phyloP scores from a whole-genome alignment of 192 early-diverging fungal species.

The Lobosporangium transversale region DNA sequence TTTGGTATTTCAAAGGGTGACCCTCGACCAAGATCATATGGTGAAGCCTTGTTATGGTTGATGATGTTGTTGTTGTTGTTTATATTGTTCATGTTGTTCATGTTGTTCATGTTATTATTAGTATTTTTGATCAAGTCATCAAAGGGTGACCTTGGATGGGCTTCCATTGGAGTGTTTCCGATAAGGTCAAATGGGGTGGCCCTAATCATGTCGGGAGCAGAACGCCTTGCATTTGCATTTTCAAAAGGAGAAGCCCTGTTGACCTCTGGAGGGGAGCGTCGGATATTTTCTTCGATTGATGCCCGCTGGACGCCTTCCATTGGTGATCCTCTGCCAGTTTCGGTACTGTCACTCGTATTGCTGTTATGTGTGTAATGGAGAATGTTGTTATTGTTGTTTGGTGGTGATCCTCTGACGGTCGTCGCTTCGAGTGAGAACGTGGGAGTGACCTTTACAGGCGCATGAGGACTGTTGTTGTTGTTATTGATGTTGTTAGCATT shows the following conservation, averaged over 20 bases:
- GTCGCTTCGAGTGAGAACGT: conserved; percentile 9
- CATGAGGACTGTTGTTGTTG: not conserved
- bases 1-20: conserved; percentile 25
- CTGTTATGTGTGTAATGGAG: conserved; percentile 5
- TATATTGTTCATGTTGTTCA: conserved; percentile 7
- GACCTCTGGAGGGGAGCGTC: conserved; percentile 3
- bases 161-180: not conserved
- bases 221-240: not conserved
- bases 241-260: conserved; percentile 17
- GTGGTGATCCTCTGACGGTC: conserved; percentile 18
- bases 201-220: not conserved
- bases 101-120: no score
- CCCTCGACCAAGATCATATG: conserved; percentile 20
- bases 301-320: conserved; percentile 18
- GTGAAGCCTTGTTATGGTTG: conserved; percentile 1
- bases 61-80: not conserved
- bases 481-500: not conserved
- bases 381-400: conserved; percentile 4
- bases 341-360: not conserved
- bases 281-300: not conserved
- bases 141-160: conserved; percentile 16
- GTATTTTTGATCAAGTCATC: no score
- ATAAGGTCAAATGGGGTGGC: not conserved
- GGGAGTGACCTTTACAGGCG: conserved; percentile 4
- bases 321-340: conserved; percentile 12